Percentiles rank a stretch among this genome's conserved stretches.
Conservation (phyloP, 2,329 filamentous ascomycete species). For the Colletotrichum caudatum region DNA sequence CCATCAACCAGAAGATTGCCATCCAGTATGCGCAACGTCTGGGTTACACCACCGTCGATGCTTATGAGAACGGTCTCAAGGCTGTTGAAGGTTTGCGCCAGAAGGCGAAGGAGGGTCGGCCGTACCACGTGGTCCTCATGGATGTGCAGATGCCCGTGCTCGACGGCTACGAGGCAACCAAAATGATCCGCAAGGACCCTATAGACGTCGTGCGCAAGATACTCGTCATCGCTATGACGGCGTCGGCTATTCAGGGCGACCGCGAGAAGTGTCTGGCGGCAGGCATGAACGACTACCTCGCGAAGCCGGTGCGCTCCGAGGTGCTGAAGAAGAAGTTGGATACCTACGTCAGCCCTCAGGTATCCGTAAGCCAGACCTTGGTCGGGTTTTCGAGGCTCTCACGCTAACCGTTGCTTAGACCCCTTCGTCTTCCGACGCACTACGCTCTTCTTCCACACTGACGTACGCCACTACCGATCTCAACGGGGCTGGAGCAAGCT, state of each 20-base stretch:
- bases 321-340: constrained; percentile 86
- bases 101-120: constrained; percentile 76
- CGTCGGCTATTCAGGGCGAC: constrained; percentile 93
- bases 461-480: constrained; percentile 40
- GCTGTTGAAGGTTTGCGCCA: constrained; percentile 87
- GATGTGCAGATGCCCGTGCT: constrained; percentile 96
- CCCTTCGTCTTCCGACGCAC: constrained; percentile 14
- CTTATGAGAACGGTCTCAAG: constrained; percentile 89
- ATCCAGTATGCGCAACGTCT: constrained; percentile 90
- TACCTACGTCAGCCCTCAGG: constrained; percentile 61
- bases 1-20: constrained; percentile 94
- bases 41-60: constrained; percentile 84
- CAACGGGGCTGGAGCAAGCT: constrained; percentile 40
- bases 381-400: neutral
- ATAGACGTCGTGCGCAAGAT: constrained; percentile 83
- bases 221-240: constrained; percentile 97
- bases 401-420: constrained; percentile 21
- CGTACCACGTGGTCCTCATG: constrained; percentile 94
- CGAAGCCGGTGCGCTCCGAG: constrained; percentile 92
- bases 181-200: constrained; percentile 80
- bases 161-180: constrained; percentile 92
- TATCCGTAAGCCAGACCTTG: constrained; percentile 26
- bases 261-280: constrained; percentile 94
- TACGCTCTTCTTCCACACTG: constrained; percentile 40
- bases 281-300: constrained; percentile 97